Evolutionary conservation across 2,329 filamentous ascomycete genomes (phyloP), one percentile per base, ranked within the genome.

Genomic region (Tolypocladium ophioglossoides): DNA sequence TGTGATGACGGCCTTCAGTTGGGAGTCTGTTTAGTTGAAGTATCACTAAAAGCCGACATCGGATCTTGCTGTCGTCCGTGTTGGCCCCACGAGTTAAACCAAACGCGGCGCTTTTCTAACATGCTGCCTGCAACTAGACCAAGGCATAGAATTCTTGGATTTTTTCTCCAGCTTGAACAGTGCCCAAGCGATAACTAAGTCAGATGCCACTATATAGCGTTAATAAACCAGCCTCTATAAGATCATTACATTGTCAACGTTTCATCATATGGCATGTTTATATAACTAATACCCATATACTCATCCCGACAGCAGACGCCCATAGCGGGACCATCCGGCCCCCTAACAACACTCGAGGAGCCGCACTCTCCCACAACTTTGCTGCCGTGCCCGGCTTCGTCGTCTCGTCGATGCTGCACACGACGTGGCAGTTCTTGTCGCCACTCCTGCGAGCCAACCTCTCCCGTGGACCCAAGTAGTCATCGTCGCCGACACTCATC

Each of bases 371-470:
- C 58, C 59, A 64, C 18, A 66, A 54, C 50, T 65, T 54, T 34
- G 58, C 58, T 18, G 57, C 47, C 32, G 52, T 55, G 20, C 67
- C 63, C 16, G 54, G 54, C 48, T 65, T 64, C 18, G 61, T 53
- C 12, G 68, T 67, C 35, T 68, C 61, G 51, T 71, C 68, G 50
- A 70, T 66, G 53, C 64, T 68, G 50, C 68, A 70, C 5, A 69
- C 65, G 14, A 62, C 59, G 35, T 57, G 56, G 56, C 66, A 70
- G 8, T 37, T 37, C 6, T 7, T 37, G 35, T 8, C 3, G 35
- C 35, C 35, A 14, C 7, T 14, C 35, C 14, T 37, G 35, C 35
- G 16, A 16, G 14, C 14, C 35, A 37, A 37, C 35, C 35, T 37
- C 14, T 6, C 14, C 34, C 34, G 34, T 2, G 14, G 35, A 37